Evolutionary conservation across 1,284 basidiomycete genomes (phyloP).

Genomic region (Trichosporon sp.): DNA sequence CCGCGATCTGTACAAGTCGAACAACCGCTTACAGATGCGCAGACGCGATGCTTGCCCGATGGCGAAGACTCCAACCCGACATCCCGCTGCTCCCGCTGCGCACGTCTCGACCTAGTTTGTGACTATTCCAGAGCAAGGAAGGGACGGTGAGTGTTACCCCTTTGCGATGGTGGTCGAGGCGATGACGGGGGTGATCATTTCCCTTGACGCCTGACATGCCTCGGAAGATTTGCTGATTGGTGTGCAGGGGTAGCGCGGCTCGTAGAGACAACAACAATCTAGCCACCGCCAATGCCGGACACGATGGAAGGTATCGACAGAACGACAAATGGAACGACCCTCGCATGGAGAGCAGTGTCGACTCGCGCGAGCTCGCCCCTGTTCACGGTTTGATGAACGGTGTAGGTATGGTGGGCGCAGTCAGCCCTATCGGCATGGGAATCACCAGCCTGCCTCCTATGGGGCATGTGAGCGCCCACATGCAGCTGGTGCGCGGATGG

Average conservation of each 20-base stretch:
- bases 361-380: constrained; percentile 5
- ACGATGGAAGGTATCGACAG: background rate
- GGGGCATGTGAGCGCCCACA: constrained; percentile 9
- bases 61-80: constrained; percentile 29
- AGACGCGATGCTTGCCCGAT: constrained; percentile 31
- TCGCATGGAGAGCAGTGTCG: background rate
- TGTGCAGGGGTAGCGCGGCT: constrained; percentile 4
- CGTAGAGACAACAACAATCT: constrained; percentile 1
- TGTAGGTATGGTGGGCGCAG: background rate
- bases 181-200: background rate
- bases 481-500: constrained; percentile 13
- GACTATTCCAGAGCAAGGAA: constrained; percentile 27
- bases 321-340: constrained; percentile 6
- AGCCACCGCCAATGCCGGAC: background rate
- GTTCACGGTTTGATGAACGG: constrained; percentile 9
- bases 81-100: constrained; percentile 30
- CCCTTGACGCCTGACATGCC: background rate
- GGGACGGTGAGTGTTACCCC: constrained; percentile 22
- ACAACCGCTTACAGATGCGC: background rate
- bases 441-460: constrained; percentile 1
- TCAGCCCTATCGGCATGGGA: constrained; percentile 7
- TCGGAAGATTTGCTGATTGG: background rate
- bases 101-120: constrained; percentile 26
- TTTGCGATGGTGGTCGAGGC: background rate
- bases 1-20: background rate